phyloP scores from a whole-genome alignment of 768 basidiomycete species.

The Flagelloscypha sp. region DNA sequence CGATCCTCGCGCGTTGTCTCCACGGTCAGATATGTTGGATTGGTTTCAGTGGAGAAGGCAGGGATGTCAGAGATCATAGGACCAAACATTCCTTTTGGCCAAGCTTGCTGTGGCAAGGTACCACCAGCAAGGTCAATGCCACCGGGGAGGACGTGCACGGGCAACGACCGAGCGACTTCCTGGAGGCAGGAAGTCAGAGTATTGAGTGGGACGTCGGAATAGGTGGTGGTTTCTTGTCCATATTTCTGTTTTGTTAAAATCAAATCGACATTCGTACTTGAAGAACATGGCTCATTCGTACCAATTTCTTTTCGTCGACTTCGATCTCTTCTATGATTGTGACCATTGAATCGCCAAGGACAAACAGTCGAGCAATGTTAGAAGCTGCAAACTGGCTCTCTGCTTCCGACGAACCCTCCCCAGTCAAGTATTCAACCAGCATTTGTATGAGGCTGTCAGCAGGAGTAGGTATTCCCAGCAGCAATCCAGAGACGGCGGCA shows the following conservation, averaged over 20 bases:
- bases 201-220: slow-evolving; percentile 69
- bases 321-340: slow-evolving; percentile 21
- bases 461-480: slow-evolving; percentile 55
- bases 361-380: slow-evolving; percentile 74
- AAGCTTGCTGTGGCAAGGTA: slow-evolving; percentile 88
- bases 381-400: slow-evolving; percentile 58
- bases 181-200: slow-evolving; percentile 61
- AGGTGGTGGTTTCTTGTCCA: slow-evolving; percentile 54
- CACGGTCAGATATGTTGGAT: slow-evolving; percentile 67
- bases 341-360: slow-evolving; percentile 83
- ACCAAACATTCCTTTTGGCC: slow-evolving; percentile 90
- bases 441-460: slow-evolving; percentile 73
- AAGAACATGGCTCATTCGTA: slow-evolving; percentile 23
- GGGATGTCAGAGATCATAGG: slow-evolving; percentile 43
- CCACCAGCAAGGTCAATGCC: slow-evolving; percentile 79
- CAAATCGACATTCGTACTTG: slow-evolving; percentile 6
- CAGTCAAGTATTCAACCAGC: slow-evolving; percentile 83
- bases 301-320: slow-evolving; percentile 45
- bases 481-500: slow-evolving; percentile 78
- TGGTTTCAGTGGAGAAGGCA: slow-evolving; percentile 74
- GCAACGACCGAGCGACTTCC: slow-evolving; percentile 70
- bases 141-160: slow-evolving; percentile 86
- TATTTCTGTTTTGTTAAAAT: slow-evolving; percentile 44
- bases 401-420: slow-evolving; percentile 62
- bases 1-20: slow-evolving; percentile 8